These are phyloP conservation scores for Helotiales sp. DNA, from an alignment of 2,329 filamentous ascomycete genomes.

Conservation along the genomic window DNA sequence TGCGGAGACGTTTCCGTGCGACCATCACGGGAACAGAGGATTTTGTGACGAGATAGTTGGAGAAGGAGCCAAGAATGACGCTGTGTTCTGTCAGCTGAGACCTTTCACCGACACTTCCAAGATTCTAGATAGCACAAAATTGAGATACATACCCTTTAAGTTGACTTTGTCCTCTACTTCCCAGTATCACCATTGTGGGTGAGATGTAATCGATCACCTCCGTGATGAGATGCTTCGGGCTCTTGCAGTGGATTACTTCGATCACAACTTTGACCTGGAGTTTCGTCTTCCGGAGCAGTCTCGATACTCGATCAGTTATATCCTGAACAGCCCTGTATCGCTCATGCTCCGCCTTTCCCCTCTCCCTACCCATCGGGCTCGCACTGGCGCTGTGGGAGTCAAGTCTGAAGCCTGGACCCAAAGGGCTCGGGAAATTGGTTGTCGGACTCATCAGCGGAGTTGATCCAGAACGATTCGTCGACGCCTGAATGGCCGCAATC, in stretches of 20 bases:
- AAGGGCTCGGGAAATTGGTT: conserved; percentile 29
- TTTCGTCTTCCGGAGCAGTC: conserved; percentile 84
- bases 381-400: conserved; percentile 34
- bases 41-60: conserved; percentile 96
- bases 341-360: conserved; percentile 73
- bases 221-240: conserved; percentile 91
- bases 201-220: conserved; percentile 95
- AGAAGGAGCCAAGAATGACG: conserved; percentile 93
- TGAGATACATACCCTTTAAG: conserved; percentile 77
- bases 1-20: conserved; percentile 84
- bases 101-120: conserved; percentile 5
- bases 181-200: conserved; percentile 91
- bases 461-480: conserved; percentile 43
- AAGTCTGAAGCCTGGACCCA: conserved; percentile 32
- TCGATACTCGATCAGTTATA: conserved; percentile 84
- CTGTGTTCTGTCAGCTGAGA: conserved; percentile 50
- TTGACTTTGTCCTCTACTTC: conserved; percentile 87
- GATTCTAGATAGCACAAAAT: conserved; percentile 16
- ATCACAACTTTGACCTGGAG: conserved; percentile 92
- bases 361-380: conserved; percentile 50
- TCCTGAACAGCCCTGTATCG: conserved; percentile 79
- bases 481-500: conserved; percentile 70
- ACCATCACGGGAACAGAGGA: conserved; percentile 98
- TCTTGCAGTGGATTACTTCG: conserved; percentile 98
- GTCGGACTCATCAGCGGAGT: conserved; percentile 34